phyloP scores from a whole-genome alignment of 495 filamentous ascomycete species.

The Aspergillus wentii region DNA sequence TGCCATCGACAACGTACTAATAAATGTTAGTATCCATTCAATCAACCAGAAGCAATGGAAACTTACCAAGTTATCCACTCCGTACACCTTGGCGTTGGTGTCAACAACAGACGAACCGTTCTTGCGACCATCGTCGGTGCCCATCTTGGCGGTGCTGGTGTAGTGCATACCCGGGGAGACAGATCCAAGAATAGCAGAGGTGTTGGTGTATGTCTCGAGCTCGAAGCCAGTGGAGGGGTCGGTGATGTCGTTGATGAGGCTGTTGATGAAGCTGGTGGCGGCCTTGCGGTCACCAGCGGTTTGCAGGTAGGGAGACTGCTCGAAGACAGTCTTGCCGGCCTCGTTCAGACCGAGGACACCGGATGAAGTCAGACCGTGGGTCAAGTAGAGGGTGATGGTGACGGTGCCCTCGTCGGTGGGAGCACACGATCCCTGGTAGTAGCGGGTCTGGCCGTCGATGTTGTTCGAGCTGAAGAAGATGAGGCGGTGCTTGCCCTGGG shows the following conservation, averaged over 20 bases:
- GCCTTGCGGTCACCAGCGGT: constrained; percentile 18
- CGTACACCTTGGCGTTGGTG: constrained; percentile 59
- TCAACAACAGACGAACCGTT: constrained; percentile 60
- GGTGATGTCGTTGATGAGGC: constrained; percentile 47
- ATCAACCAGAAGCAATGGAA: too few species aligned
- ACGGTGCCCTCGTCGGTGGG: constrained; percentile 18
- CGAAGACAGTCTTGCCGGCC: constrained; percentile 54
- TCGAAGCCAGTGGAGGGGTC: constrained; percentile 48
- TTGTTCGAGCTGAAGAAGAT: constrained; percentile 24
- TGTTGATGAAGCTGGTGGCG: constrained; percentile 34
- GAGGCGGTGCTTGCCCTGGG: constrained; percentile 63
- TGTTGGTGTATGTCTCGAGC: constrained; percentile 49
- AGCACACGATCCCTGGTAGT: constrained; percentile 29
- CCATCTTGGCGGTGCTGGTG: constrained; percentile 59
- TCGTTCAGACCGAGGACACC: constrained; percentile 58
- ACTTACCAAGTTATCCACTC: constrained; percentile 57
- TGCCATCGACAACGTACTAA: constrained; percentile 32
- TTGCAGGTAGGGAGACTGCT: constrained; percentile 34
- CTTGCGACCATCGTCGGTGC: constrained; percentile 54
- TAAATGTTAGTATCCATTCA: constrained; percentile 2
- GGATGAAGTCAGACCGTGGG: constrained; percentile 38
- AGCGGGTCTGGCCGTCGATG: constrained; percentile 20
- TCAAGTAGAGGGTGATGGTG: constrained; percentile 35
- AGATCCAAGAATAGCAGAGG: constrained; percentile 40
- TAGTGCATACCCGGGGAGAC: constrained; percentile 64